A percentile compares a stretch with the other conserved stretches of the same genome.
phyloP scores from a whole-genome alignment of 148 eudicot species.

The Chenopodium suecicum region DNA sequence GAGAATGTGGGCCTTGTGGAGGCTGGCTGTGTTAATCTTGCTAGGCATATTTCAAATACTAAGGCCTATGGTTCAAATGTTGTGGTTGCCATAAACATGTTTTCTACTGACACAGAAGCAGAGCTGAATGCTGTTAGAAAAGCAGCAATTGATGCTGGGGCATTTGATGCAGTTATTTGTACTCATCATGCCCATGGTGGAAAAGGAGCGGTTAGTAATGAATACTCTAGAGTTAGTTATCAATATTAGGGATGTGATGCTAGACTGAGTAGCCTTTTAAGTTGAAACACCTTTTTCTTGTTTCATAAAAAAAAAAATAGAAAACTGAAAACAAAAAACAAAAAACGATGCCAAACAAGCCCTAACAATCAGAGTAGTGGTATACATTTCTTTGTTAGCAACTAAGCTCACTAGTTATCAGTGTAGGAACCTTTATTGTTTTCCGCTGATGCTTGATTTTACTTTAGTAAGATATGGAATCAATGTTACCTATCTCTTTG shows the following conservation, averaged over 20 bases:
- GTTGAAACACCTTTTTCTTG: too few relatives aligned
- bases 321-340: too few relatives aligned
- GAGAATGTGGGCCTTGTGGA: slow-evolving; percentile 92
- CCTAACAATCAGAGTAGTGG: not conserved
- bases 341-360: too few relatives aligned
- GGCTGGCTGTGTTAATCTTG: slow-evolving; percentile 92
- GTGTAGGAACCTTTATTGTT: not conserved
- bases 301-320: too few relatives aligned
- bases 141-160: slow-evolving; percentile 82
- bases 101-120: slow-evolving; percentile 82
- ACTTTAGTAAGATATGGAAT: not conserved
- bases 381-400: not conserved
- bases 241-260: not conserved
- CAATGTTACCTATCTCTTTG: not conserved
- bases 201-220: slow-evolving; percentile 93
- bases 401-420: not conserved
- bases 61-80: slow-evolving; percentile 94
- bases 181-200: slow-evolving; percentile 99
- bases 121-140: slow-evolving; percentile 81
- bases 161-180: slow-evolving; percentile 97
- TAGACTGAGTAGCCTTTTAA: not conserved
- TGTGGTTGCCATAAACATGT: slow-evolving; percentile 93
- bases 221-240: not conserved
- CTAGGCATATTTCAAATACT: slow-evolving; percentile 81
- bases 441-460: not conserved